These are phyloP conservation scores for Ustilago cynodontis DNA, from an alignment of 1,284 basidiomycete species.

Conservation along the genomic window DNA sequence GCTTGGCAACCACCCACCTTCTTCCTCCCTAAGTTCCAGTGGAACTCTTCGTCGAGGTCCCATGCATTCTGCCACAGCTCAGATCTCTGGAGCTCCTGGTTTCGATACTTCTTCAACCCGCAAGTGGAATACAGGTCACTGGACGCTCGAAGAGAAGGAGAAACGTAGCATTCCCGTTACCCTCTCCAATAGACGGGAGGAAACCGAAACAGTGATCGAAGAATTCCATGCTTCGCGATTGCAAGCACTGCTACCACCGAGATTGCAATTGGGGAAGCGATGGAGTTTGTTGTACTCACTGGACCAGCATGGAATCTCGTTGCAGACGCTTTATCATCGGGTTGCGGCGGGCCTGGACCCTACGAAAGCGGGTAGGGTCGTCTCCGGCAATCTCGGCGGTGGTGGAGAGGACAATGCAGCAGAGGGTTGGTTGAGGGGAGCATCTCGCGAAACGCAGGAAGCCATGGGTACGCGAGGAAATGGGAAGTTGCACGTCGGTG, in stretches of 20 bases:
- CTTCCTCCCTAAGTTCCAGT: conserved; percentile 9
- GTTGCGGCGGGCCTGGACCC: conserved; percentile 53
- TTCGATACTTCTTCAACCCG: conserved; percentile 52
- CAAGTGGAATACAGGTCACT: conserved; percentile 66
- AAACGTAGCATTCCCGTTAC: conserved; percentile 55
- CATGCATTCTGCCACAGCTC: conserved; percentile 28
- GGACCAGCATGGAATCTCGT: conserved; percentile 93
- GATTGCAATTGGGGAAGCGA: conserved; percentile 80
- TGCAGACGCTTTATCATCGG: conserved; percentile 78
- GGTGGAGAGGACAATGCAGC: conserved; percentile 13
- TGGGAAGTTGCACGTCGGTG: conserved; percentile 40
- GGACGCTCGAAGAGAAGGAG: conserved; percentile 50
- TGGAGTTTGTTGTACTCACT: conserved; percentile 93
- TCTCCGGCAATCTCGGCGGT: conserved; percentile 8
- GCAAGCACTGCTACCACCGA: conserved; percentile 76
- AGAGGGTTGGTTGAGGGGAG: conserved; percentile 63
- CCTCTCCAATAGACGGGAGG: conserved; percentile 55
- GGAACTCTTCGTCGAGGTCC: conserved; percentile 34
- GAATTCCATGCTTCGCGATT: conserved; percentile 59
- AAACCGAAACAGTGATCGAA: conserved; percentile 60
- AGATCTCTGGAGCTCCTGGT: conserved; percentile 64
- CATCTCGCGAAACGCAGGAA: conserved; percentile 47
- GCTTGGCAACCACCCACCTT: conserved; percentile 1
- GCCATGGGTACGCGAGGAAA: conserved; percentile 36
- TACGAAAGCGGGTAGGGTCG: conserved; percentile 1